Conservation (phyloP, 1,284 basidiomycete species). For the Ceratobasidium sp. region DNA sequence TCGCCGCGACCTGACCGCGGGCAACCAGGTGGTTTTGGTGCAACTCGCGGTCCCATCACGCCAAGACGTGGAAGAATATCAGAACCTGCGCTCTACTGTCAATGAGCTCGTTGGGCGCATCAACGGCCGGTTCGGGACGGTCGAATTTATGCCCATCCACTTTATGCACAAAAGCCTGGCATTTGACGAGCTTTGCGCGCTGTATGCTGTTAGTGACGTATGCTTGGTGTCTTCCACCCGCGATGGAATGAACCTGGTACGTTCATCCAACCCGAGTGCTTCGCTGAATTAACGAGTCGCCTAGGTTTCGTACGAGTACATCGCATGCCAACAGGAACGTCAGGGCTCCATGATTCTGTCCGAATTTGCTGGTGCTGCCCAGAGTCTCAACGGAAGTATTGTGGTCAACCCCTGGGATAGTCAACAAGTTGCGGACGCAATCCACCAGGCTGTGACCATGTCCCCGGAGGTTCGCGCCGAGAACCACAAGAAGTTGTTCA, state of each 20-base stretch:
- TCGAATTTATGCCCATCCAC: conserved; percentile 99
- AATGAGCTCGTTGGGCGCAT: conserved; percentile 98
- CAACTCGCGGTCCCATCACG: conserved; percentile 97
- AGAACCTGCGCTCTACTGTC: conserved; percentile 93
- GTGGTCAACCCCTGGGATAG: conserved; percentile 97
- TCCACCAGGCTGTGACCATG: conserved; percentile 94
- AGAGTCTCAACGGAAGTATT: conserved; percentile 90
- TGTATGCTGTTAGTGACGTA: conserved; percentile 96
- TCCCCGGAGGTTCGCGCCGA: conserved; percentile 76
- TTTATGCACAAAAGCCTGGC: conserved; percentile 95
- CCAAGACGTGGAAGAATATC: conserved; percentile 99
- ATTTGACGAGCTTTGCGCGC: conserved; percentile 94
- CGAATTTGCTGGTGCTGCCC: conserved; percentile 97
- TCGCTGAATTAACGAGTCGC: not conserved
- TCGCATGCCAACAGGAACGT: conserved; percentile 90
- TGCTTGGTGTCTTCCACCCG: conserved; percentile 94
- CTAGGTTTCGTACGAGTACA: conserved; percentile 98
- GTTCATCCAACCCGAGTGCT: conserved; percentile 47
- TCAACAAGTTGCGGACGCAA: conserved; percentile 94
- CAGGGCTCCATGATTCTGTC: conserved; percentile 98
- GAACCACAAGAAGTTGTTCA: conserved; percentile 94
- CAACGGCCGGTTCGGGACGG: conserved; percentile 97
- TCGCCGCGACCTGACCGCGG: conserved; percentile 12
- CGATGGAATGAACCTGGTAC: conserved; percentile 98
- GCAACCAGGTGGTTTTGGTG: conserved; percentile 85